Evolutionary conservation across 768 basidiomycete genomes (phyloP), one percentile per base, ranked within the genome.

Genomic region (Tephrocybe sp.): DNA sequence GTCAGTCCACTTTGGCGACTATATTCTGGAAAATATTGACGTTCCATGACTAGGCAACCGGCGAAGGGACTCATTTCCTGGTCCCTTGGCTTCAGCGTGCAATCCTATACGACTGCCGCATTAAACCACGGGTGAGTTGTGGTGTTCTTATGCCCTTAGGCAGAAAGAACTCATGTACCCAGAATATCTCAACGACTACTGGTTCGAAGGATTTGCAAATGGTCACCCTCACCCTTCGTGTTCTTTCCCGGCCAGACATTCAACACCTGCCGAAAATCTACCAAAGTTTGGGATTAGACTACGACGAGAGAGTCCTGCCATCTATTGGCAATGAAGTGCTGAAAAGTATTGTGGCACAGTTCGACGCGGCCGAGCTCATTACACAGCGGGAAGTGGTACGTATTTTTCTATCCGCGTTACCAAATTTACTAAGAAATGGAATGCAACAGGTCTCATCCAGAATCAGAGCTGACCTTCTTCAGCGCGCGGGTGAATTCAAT

Each of bases 181-280:
- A 96, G 92, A 97, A 97, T 64, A 98, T 98, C 50, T 94, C 91
- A n/a, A 98, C 97, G 2, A 97, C 91, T 1, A 98, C 97, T 19
- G 97, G 97, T 31, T 98, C 95, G 9, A 98, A 98, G 67, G 94
- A 99, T 67, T 73, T 99, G 71, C 96, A 98, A 71, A 98, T 98
- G 93, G 92, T 99, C 49, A 90, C 95, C 31, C 86, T 99, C 48
- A 98, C 96, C 0, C 80, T 98, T 45, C 89, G 97, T 51, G 96
- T 99, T 32, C 82, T 99, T 59, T 97, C 93, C 19, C 78, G 95
- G 45, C 97, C 97, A 14, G 94, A 98, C 71, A 82, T 87, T 32
- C 72, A 80, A 26, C 91, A 96, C 67, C 77, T 99, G 22, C 65
- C 96, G 16, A 91, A 84, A 72, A 96, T 99, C 65, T 99, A 99